Conservation (phyloP, 2,329 filamentous ascomycete species). For the Colletotrichum truncatum region DNA sequence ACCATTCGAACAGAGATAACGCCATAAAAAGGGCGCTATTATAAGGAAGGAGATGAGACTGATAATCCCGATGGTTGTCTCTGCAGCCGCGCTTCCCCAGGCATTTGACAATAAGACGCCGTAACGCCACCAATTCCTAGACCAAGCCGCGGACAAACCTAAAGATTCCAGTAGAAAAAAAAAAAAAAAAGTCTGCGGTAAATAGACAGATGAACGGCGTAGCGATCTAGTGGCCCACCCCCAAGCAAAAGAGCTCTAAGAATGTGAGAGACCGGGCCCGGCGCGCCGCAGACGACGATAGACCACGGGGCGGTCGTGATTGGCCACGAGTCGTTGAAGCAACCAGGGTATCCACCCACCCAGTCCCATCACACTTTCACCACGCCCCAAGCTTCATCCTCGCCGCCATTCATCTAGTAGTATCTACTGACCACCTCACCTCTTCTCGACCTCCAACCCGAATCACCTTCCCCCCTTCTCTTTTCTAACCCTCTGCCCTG, state of each 20-base stretch:
- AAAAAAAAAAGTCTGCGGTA: neutral
- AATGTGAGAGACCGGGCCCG: neutral
- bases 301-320: conserved; percentile 11
- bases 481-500: neutral
- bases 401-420: neutral
- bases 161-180: neutral
- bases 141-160: no score
- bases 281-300: conserved; percentile 18
- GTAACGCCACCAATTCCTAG: conserved; percentile 22
- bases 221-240: neutral
- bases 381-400: conserved; percentile 1
- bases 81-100: conserved; percentile 10
- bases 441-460: neutral
- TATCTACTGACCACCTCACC: no score
- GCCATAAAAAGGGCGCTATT: no score
- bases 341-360: neutral
- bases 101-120: conserved; percentile 25
- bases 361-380: neutral
- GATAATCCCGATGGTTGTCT: neutral
- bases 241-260: neutral
- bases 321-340: neutral
- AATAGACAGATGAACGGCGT: neutral
- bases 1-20: no score
- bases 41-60: neutral
- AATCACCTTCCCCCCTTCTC: neutral